phyloP scores from a whole-genome alignment of 176 grass and related monocot genomes.

The Oryza meyeriana region DNA sequence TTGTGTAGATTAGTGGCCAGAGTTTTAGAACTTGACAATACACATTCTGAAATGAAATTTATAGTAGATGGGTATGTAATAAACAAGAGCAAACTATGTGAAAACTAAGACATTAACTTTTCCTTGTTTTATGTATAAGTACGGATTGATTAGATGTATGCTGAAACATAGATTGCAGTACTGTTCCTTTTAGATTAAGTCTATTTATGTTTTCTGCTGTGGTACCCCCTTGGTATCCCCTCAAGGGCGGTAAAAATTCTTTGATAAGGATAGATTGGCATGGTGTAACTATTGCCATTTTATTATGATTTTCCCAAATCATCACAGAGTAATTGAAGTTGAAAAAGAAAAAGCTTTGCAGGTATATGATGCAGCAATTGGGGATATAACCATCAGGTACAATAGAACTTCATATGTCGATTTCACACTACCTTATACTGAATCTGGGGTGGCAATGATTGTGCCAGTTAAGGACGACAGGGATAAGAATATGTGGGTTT shows the following conservation, averaged over 20 bases:
- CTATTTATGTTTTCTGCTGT: neutral
- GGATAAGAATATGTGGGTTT: constrained; percentile 39
- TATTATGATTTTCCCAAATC: neutral
- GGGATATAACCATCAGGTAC: constrained; percentile 56
- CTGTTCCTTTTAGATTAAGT: neutral
- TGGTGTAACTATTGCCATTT: neutral
- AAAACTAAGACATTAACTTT: neutral
- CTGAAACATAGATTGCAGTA: neutral
- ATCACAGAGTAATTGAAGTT: neutral
- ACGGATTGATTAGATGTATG: neutral
- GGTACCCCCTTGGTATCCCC: neutral
- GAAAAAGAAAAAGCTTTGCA: constrained; percentile 5
- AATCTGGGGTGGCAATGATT: constrained; percentile 51
- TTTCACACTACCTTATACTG: constrained; percentile 58
- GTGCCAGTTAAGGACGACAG: constrained; percentile 38
- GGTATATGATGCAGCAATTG: constrained; percentile 41
- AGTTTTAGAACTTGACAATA: neutral
- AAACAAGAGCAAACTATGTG: neutral
- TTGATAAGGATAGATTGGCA: neutral
- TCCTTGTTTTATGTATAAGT: neutral
- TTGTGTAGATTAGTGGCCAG: neutral
- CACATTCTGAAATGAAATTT: neutral
- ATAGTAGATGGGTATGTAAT: neutral
- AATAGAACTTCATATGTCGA: constrained; percentile 48
- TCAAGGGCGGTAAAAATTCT: neutral